phyloP scores from a whole-genome alignment of 2,329 filamentous ascomycete species.

The Fusarium sterilihyphosum region DNA sequence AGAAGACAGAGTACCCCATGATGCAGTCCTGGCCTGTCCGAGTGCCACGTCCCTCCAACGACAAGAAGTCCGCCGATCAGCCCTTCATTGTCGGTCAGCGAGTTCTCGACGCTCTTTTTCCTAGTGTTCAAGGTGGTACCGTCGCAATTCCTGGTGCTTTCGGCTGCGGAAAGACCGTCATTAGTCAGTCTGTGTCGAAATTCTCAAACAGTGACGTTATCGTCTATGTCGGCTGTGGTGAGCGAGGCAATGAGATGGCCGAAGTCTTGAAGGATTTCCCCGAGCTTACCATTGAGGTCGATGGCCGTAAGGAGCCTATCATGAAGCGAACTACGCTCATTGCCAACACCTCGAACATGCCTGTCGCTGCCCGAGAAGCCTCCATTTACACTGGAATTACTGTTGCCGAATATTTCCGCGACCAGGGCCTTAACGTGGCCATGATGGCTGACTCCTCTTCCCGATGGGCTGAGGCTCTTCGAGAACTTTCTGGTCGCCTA shows the following conservation, averaged over 20 bases:
- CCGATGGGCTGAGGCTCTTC: slow-evolving; percentile 97
- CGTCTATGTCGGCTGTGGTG: slow-evolving; percentile 91
- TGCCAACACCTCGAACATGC: slow-evolving; percentile 99
- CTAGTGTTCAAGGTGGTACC: slow-evolving; percentile 94
- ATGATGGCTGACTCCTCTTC: slow-evolving; percentile 99
- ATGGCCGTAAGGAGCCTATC: slow-evolving; percentile 96
- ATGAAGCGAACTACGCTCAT: slow-evolving; percentile 99
- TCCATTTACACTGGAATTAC: slow-evolving; percentile 98
- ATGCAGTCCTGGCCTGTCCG: slow-evolving; percentile 99
- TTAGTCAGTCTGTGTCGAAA: slow-evolving; percentile 97
- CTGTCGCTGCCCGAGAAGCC: slow-evolving; percentile 95
- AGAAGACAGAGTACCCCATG: slow-evolving; percentile 94
- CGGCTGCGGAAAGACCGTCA: slow-evolving; percentile 99
- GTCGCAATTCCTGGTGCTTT: slow-evolving; percentile 98
- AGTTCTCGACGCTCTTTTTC: slow-evolving; percentile 95
- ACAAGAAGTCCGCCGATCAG: slow-evolving; percentile 88
- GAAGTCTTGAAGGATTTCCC: slow-evolving; percentile 99
- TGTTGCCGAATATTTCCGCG: slow-evolving; percentile 95
- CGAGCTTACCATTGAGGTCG: slow-evolving; percentile 93
- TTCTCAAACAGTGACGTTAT: slow-evolving; percentile 99
- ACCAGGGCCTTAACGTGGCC: slow-evolving; percentile 95
- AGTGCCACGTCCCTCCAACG: slow-evolving; percentile 89
- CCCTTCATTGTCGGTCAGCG: slow-evolving; percentile 97
- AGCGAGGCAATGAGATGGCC: slow-evolving; percentile 99
- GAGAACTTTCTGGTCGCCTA: slow-evolving; percentile 97